Evolutionary conservation across 805 yeast genomes (phyloP), one percentile per base, ranked within the genome.

Genomic region (Candida nonsorbophila): DNA sequence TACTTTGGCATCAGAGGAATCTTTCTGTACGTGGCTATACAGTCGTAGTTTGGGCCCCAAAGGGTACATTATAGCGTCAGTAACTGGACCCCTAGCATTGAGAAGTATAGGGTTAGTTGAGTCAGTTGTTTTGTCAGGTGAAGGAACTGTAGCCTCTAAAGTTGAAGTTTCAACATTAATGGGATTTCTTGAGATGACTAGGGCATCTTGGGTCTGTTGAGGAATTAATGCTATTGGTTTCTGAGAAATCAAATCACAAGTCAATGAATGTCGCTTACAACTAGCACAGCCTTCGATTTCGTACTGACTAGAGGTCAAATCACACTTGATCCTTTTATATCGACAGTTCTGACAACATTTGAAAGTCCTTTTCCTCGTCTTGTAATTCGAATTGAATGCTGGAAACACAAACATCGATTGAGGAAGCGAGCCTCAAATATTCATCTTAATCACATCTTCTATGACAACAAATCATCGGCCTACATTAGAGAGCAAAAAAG

Each of bases 391-490:
- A 32, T 57, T 47, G 27, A 53, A 50, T 10, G 62, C 63, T 7
- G 63, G 63, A 26, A 57, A 57, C 12, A 57, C 62, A 38, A 43
- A 46, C 62, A 55, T 53, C n/a, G 19, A 12, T 7, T 12, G 20
- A 19, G 9, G 20, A 19, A 19, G 10, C 9, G 8, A 13, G 10
- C 20, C 8, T 8, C 10, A 19, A 19, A 19, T 19, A 10, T 8
- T 8, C 10, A 19, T 10, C 10, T 19, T 19, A 19, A 10, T 19
- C 20, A n/a, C n/a, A n/a, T n/a, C n/a, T 18, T 7, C 9, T 16
- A 62, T 60, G 67, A 59, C 67, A n/a, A 56, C 67, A 6, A 63
- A 63, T 36, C 68, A 63, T 35, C 45, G 68, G 27, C 69, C 69
- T 6, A 59, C 67, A 5, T 44, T 63, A 20, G 69, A 63, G 32